Evolutionary conservation across 2,329 filamentous ascomycete genomes (phyloP), one percentile per base, ranked within the genome.

Genomic region (Fusarium graminum): DNA sequence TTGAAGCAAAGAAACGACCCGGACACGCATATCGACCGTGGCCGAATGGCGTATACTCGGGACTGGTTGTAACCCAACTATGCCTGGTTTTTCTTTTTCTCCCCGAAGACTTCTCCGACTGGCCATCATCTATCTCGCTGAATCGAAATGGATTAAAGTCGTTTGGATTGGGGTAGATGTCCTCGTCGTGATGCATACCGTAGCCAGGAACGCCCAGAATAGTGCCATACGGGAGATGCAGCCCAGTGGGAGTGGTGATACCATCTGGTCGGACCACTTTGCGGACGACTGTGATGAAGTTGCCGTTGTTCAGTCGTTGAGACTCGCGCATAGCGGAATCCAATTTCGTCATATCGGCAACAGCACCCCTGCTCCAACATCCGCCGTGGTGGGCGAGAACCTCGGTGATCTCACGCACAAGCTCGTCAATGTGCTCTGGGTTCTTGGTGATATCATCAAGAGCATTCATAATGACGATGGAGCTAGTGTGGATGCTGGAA

Each of bases 401-500:
- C 29, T 45, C 43, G 13, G 5, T 45, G 17, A 45, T 45, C 29
- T 45, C 29, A 32, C 29, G 43, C 17, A 45, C 28, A 34, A 32
- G 28, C 43, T 45, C 43, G 43, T 32, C 43, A 45, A 45, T 25
- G 9, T 45, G 28, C 13, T 25, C 43, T 34, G 17, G 17, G 17
- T 25, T 45, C 29, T 45, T 45, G 43, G 29, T 32, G 17, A 45
- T 32, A 45, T 45, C 17, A 45, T 25, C 16, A n/a, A 45, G 43
- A 45, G 28, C 43, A 22, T 45, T 45, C 43, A 45, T 32, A 25
- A 45, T 45, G 22, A 45, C 43, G 43, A 45, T 26, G 43, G 43
- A 45, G 17, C 43, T 32, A 34, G 43, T 45, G 43, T 45, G 43
- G 43, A 45, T 45, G 43, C 43, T 45, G 43, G 29, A 45, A 17